phyloP scores from a whole-genome alignment of 805 yeast species.

The Scheffersomyces coipomensis region DNA sequence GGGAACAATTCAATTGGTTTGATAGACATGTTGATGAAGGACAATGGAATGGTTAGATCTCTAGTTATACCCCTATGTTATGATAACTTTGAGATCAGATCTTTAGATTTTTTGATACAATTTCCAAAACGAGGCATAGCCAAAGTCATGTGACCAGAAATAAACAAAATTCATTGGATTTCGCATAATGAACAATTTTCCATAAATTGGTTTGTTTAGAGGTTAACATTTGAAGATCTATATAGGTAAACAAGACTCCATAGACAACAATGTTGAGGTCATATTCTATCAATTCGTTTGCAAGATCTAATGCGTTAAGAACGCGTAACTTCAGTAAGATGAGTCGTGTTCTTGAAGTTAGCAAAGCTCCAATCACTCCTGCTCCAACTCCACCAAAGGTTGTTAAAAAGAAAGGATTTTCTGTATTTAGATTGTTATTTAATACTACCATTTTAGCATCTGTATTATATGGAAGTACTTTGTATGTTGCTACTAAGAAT shows the following conservation, averaged over 20 bases:
- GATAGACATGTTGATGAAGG: conserved; percentile 21
- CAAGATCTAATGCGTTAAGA: neutral
- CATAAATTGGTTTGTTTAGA: too few species aligned
- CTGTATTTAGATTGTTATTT: conserved; percentile 29
- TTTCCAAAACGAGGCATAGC: too few species aligned
- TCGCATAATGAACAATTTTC: too few species aligned
- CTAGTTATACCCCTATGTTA: too few species aligned
- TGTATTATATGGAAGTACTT: conserved; percentile 36
- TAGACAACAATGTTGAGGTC: neutral
- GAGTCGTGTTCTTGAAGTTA: neutral
- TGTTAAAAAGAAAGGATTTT: conserved; percentile 24
- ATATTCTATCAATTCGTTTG: neutral
- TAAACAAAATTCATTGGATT: too few species aligned
- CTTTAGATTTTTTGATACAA: too few species aligned
- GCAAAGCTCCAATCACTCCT: neutral
- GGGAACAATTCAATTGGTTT: conserved; percentile 45
- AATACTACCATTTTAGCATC: conserved; percentile 25
- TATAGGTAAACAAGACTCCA: too few species aligned
- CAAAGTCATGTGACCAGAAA: too few species aligned
- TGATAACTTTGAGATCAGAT: too few species aligned
- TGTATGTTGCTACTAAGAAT: conserved; percentile 41
- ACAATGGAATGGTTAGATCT: neutral
- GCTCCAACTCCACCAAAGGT: conserved; percentile 4
- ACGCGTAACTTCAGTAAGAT: neutral
- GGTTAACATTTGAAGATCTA: too few species aligned